Base-by-base conservation (phyloP, 106 monocot genomes). In the Agapanthus africanus region DNA sequence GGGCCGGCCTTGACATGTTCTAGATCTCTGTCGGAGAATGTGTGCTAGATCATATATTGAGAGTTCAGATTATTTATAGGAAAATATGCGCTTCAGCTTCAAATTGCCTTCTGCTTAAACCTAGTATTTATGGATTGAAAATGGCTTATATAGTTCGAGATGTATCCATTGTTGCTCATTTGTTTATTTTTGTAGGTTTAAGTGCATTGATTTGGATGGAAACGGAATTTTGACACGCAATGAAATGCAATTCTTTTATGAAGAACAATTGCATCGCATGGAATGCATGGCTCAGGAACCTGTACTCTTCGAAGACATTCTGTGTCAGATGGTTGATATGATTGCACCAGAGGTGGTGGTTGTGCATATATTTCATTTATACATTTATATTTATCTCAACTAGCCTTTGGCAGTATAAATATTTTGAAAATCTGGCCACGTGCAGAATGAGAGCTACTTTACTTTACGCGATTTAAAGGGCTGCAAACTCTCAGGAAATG, bases 231-330 rank as follows among this genome's bases (percentile, higher is more conserved):
- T 94, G 3, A 94, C 90, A 37, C 66, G 78, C 25, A 84, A 81
- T 63, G 94, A 94, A 70, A 94, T 94, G 90, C 94, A 85, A 72
- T 94, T 85, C 59, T 94, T 94, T 69, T 94, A 87, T 64, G 94
- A 94, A 33, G 94, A 94, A 66, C 94, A 94, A 56, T 70, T 94
- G 74, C 90, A 94, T 76, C 81, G 94, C 18, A 94, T 94, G 94
- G 94, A 94, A 66, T 94, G 94, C 67, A 90, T 94, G 94, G 77
- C 94, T 11, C 94, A 94, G 57, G 94, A 94, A 40, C 87, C 94
- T 81, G 87, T 94, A 31, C 84, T 90, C 13, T 94, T 90, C 67
- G 94, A 94, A 60, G 94, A 94, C 37, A 94, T 94, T 67, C 69
- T 94, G 18, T 94, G 94, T 47, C 94, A 94, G 73, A 94, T 90